Conservation (phyloP, 2,329 filamentous ascomycete genomes). For the Sporothrix luriei region DNA sequence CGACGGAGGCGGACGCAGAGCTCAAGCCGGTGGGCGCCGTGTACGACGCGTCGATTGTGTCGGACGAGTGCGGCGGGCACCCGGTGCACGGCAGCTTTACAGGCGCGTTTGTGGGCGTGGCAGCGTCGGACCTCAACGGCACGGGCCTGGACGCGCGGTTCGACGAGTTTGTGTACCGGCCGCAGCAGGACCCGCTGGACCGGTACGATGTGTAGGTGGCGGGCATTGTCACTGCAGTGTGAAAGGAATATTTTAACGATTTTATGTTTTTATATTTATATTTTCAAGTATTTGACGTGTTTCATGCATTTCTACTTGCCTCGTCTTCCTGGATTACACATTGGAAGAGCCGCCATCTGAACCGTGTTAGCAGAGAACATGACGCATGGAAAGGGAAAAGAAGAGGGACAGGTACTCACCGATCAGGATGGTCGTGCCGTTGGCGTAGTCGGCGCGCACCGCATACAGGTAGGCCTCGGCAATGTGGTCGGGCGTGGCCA, state of each 20-base stretch:
- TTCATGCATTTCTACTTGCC: neutral
- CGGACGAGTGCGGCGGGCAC: conserved; percentile 66
- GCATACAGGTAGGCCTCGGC: conserved; percentile 42
- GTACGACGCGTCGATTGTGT: conserved; percentile 61
- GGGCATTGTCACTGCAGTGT: neutral
- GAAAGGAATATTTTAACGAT: conserved; percentile 3
- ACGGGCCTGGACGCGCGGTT: conserved; percentile 52
- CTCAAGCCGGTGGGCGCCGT: conserved; percentile 57
- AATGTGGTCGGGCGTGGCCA: conserved; percentile 38
- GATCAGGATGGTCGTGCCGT: conserved; percentile 39
- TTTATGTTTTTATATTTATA: neutral
- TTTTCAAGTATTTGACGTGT: neutral
- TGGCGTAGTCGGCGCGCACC: conserved; percentile 40
- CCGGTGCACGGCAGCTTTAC: conserved; percentile 65
- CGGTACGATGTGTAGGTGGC: conserved; percentile 48
- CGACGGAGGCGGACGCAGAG: conserved; percentile 45
- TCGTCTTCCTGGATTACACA: neutral
- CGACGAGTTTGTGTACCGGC: conserved; percentile 56
- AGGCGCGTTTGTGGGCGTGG: conserved; percentile 61
- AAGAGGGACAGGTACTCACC: conserved; percentile 34
- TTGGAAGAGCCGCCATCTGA: neutral
- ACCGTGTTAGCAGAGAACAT: neutral
- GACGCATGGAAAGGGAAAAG: neutral
- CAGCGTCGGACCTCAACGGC: conserved; percentile 60
- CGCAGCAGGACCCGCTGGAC: conserved; percentile 52